Percentiles rank a stretch among this genome's conserved stretches.
Conservation (phyloP, 2,329 filamentous ascomycete species). For the Colletotrichum gigasporum region DNA sequence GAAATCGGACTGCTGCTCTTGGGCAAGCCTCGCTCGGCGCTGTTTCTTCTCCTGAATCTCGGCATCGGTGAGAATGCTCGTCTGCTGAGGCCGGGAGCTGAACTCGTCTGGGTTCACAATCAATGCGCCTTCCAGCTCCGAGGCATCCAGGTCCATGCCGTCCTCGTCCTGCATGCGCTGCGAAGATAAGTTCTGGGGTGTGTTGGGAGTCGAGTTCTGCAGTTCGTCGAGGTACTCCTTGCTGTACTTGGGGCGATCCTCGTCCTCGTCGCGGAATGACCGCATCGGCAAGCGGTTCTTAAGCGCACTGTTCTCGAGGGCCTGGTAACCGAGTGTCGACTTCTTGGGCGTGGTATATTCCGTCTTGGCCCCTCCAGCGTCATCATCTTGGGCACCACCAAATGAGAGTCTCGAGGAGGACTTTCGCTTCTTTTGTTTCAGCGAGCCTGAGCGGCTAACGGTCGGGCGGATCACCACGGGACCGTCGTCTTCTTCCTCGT, state of each 20-base stretch:
- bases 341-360: conserved; percentile 71
- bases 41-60: conserved; percentile 51
- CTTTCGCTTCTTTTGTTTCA: conserved; percentile 75
- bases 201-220: conserved; percentile 85
- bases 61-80: conserved; percentile 48
- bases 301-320: conserved; percentile 72
- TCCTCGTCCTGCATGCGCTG: conserved; percentile 55
- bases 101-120: conserved; percentile 66
- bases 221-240: conserved; percentile 88
- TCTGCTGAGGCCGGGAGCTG: conserved; percentile 42
- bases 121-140: conserved; percentile 70
- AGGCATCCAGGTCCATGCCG: conserved; percentile 65
- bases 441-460: conserved; percentile 55
- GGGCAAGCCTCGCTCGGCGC: conserved; percentile 81
- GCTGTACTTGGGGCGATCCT: conserved; percentile 82
- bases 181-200: conserved; percentile 71
- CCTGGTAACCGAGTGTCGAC: conserved; percentile 68
- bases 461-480: conserved; percentile 61
- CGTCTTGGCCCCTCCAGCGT: conserved; percentile 60
- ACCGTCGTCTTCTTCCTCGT: conserved; percentile 55
- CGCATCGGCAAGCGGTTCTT: conserved; percentile 68
- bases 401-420: conserved; percentile 78
- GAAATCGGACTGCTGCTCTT: conserved; percentile 69
- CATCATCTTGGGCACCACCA: conserved; percentile 57
- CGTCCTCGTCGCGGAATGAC: conserved; percentile 63